Percentiles rank a stretch among this genome's conserved stretches.
Evolutionary conservation across 2,329 filamentous ascomycete genomes (phyloP).

Genomic region (Orbilia quercus): DNA sequence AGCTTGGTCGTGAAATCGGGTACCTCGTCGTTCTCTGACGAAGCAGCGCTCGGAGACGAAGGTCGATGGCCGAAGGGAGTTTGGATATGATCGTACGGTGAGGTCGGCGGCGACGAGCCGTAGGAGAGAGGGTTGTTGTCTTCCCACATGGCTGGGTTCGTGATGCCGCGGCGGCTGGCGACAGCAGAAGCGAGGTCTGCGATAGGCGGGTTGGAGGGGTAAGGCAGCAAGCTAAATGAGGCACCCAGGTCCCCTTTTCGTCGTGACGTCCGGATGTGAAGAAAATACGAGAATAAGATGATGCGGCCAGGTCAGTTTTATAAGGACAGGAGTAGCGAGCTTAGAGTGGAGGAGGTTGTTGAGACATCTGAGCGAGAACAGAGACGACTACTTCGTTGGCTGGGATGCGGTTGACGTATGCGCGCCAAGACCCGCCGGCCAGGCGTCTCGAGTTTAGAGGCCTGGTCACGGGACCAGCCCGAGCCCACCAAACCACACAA

Average conservation of each 20-base stretch:
- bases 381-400: no score
- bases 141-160: constrained; percentile 58
- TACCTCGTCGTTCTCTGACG: constrained; percentile 47
- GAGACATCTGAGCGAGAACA: not conserved
- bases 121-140: constrained; percentile 61
- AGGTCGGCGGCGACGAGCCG: constrained; percentile 59
- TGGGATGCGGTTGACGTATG: constrained; percentile 49
- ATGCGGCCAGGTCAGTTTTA: not conserved
- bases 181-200: constrained; percentile 12
- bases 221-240: not conserved
- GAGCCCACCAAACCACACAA: no score
- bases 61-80: constrained; percentile 45
- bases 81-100: constrained; percentile 46
- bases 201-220: constrained; percentile 40
- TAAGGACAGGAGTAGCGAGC: not conserved
- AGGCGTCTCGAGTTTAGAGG: no score
- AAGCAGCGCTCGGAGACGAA: constrained; percentile 36
- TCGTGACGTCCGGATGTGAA: not conserved
- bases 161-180: constrained; percentile 16
- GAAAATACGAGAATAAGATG: not conserved
- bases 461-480: no score
- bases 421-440: constrained; percentile 39
- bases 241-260: not conserved
- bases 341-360: not conserved
- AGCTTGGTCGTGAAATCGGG: constrained; percentile 50